Evolutionary conservation across 805 yeast genomes (phyloP), one percentile per base, ranked within the genome.

Genomic region (Wickerhamiella lipophila): DNA sequence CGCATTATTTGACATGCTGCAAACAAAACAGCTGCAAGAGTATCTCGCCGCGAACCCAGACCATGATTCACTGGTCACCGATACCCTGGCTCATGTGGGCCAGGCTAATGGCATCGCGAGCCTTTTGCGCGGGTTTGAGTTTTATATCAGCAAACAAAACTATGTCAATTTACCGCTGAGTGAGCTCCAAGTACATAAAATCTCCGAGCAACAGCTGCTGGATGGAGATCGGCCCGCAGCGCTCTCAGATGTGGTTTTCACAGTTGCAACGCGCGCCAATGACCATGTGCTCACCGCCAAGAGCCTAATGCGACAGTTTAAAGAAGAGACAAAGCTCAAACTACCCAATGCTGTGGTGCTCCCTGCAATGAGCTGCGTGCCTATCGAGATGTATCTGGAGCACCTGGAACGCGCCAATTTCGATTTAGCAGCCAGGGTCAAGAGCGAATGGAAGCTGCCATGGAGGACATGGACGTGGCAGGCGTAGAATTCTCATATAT

Each of bases 41-140:
- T 58, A 77, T 27, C 61, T 81, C 29, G 77, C 74, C 51, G 59
- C 64, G 21, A 71, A 77, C 40, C 64, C 71, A 0, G 53, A 53
- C 5, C 58, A 77, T n/a, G 75, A 72, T 51, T 62, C 63, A 15
- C 55, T 61, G 4, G 64, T 77, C 7, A 71, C 77, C 29, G 84
- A 81, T 52, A 73, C 80, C 8, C 73, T 78, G 9, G 92, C 94
- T 0, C 94, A 84, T 63, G 64, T 85, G 34, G 95, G 95, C 6
- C 94, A 85, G 61, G 83, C 92, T 1, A 75, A 81, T 0, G 79
- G 87, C 0, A 69, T 85, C 11, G 78, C 85, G 1, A 71, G 81
- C 2, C 69, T 76, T 63, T 68, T 85, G 12, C 65, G 81, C 46
- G 83, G 82, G 0, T 59, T 79, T 43, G 67, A 68, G 21, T 82